These are phyloP conservation scores for Thelephora terrestris DNA, from an alignment of 1,284 basidiomycete genomes.

Conservation along the genomic window DNA sequence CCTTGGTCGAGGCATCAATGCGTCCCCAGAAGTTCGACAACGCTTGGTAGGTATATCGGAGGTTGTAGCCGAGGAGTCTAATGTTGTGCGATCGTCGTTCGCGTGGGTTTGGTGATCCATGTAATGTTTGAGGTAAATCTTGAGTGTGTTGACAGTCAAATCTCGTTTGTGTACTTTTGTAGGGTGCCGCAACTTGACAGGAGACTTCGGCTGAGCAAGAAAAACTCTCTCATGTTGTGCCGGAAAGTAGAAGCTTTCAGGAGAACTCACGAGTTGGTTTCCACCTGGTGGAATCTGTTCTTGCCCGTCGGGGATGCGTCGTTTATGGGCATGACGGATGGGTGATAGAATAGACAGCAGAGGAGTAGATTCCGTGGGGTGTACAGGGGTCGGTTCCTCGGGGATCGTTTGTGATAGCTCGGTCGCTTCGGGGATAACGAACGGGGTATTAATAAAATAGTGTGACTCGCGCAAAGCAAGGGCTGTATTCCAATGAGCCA, in stretches of 20 bases:
- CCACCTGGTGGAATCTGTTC: too few species aligned
- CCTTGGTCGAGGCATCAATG: background rate
- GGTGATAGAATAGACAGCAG: constrained; percentile 5
- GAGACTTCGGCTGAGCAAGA: constrained; percentile 22
- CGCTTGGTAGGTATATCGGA: constrained; percentile 22
- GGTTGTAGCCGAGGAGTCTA: constrained; percentile 9
- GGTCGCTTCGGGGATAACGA: constrained; percentile 30
- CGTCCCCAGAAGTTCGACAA: background rate
- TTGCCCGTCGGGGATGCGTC: too few species aligned
- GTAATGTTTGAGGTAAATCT: constrained; percentile 66
- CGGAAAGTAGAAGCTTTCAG: background rate
- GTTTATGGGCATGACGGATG: too few species aligned
- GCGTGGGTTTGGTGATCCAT: constrained; percentile 41
- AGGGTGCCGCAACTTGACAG: constrained; percentile 53
- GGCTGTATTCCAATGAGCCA: constrained; percentile 46
- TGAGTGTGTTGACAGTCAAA: constrained; percentile 56
- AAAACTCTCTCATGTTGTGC: background rate
- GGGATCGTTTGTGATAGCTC: background rate
- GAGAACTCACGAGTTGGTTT: too few species aligned
- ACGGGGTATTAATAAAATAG: constrained; percentile 36
- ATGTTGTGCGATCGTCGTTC: constrained; percentile 14
- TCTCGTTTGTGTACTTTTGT: constrained; percentile 52
- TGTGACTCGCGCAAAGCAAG: constrained; percentile 39
- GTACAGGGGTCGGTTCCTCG: constrained; percentile 5
- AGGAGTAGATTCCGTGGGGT: constrained; percentile 9